phyloP scores from a whole-genome alignment of 129 eudicot species.

The Dittrichia graveolens region DNA sequence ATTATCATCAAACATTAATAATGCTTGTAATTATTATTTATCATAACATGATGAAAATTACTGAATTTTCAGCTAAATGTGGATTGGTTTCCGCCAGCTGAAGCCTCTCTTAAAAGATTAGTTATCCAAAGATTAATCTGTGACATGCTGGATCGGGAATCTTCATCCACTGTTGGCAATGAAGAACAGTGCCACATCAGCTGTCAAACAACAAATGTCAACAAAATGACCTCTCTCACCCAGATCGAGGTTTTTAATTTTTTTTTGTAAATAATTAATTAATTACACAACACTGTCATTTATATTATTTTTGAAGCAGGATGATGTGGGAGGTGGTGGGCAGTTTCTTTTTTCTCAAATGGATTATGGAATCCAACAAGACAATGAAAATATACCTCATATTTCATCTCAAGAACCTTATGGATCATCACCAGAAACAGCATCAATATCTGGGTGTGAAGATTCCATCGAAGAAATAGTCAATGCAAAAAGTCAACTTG shows the following conservation, averaged over 20 bases:
- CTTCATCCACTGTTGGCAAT: constrained; percentile 29
- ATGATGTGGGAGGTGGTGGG: constrained; percentile 41
- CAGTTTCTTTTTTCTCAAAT: constrained; percentile 38
- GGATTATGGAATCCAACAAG: constrained; percentile 36
- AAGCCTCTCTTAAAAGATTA: constrained; percentile 71
- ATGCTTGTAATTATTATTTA: constrained; percentile 7
- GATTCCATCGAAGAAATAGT: constrained; percentile 28
- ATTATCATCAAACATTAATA: background rate
- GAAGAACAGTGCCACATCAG: constrained; percentile 28
- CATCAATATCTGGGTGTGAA: constrained; percentile 29
- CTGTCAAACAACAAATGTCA: constrained; percentile 26
- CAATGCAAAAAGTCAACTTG: constrained; percentile 20
- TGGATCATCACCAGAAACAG: constrained; percentile 18
- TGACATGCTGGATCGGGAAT: constrained; percentile 54
- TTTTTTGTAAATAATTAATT: background rate
- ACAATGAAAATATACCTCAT: constrained; percentile 22
- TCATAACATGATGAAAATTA: background rate
- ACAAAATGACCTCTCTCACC: constrained; percentile 33
- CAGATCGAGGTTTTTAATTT: constrained; percentile 47
- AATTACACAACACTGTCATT: constrained; percentile 1
- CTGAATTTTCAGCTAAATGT: constrained; percentile 55
- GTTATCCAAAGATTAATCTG: constrained; percentile 65
- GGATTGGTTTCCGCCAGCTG: constrained; percentile 85
- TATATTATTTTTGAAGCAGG: constrained; percentile 38
- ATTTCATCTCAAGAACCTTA: constrained; percentile 34